Evolutionary conservation across 192 early-diverging fungal genomes (phyloP).

Genomic region (Coemansia sp.): DNA sequence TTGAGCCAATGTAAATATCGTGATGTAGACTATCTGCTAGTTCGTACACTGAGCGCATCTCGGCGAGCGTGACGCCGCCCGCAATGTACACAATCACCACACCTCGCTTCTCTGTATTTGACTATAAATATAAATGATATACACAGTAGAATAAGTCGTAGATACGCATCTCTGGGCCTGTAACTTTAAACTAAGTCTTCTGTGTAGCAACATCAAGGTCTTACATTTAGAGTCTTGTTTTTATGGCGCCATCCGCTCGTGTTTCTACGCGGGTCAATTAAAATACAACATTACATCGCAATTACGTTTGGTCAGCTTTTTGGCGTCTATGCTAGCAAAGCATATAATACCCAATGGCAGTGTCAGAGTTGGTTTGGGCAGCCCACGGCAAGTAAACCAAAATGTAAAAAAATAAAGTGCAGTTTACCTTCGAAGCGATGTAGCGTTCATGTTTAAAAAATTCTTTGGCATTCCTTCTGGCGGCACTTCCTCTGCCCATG

Average conservation of each 20-base stretch:
- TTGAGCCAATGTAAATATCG: slow-evolving; percentile 54
- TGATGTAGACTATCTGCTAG: slow-evolving; percentile 36
- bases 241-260: slow-evolving; percentile 12
- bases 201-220: not conserved
- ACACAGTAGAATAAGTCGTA: not conserved
- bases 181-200: not conserved
- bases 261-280: slow-evolving; percentile 6
- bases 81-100: slow-evolving; percentile 49
- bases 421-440: slow-evolving; percentile 44
- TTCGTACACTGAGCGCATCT: slow-evolving; percentile 55
- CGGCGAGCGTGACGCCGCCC: slow-evolving; percentile 51
- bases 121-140: not conserved
- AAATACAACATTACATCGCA: not conserved
- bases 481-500: slow-evolving; percentile 33
- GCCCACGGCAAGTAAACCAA: not conserved
- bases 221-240: slow-evolving; percentile 8
- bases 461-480: slow-evolving; percentile 30
- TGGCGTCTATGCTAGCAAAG: not conserved
- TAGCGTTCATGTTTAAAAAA: slow-evolving; percentile 26
- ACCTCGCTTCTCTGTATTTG: slow-evolving; percentile 14
- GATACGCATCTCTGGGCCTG: not conserved
- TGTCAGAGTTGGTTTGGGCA: not conserved
- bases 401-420: not conserved
- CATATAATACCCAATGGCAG: not conserved
- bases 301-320: not conserved